phyloP scores from a whole-genome alignment of 176 grass and related monocot species.

The bread wheat (Triticum aestivum) region DNA sequence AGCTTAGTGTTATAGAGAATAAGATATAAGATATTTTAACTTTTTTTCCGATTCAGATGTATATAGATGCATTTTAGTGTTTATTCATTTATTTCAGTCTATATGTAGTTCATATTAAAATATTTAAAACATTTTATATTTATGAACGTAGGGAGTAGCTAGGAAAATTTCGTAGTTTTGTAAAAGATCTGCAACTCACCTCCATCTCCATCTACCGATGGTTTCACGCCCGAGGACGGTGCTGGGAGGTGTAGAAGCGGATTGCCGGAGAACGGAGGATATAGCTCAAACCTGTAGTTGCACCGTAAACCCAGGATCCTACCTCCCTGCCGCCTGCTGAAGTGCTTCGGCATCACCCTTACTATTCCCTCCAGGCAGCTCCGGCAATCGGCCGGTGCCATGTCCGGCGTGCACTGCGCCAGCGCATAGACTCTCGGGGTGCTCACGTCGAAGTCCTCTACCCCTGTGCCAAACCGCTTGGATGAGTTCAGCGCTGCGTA shows the following conservation, averaged over 20 bases:
- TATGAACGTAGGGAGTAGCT: neutral
- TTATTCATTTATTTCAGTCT: too few relatives aligned
- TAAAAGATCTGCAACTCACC: neutral
- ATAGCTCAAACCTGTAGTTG: constrained; percentile 21
- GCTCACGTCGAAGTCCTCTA: neutral
- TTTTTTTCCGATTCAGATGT: too few relatives aligned
- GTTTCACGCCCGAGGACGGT: neutral
- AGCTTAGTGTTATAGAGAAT: too few relatives aligned
- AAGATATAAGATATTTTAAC: too few relatives aligned
- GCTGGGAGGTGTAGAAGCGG: neutral
- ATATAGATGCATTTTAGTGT: too few relatives aligned
- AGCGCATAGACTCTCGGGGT: constrained; percentile 32
- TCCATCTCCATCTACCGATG: neutral
- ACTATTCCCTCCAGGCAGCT: neutral
- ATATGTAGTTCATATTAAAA: too few relatives aligned
- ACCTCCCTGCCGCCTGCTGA: neutral
- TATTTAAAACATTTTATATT: too few relatives aligned
- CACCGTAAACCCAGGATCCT: neutral
- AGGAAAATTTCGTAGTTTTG: neutral
- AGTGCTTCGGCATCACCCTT: neutral
- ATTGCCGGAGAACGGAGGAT: neutral
- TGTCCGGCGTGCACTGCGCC: constrained; percentile 45
- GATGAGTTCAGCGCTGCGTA: constrained; percentile 36
- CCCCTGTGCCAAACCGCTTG: constrained; percentile 23
- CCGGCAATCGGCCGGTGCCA: constrained; percentile 11